Percentiles rank a stretch among this genome's conserved stretches.
Conservation (phyloP, 1,284 basidiomycete genomes). For the Macrocybe sp. region DNA sequence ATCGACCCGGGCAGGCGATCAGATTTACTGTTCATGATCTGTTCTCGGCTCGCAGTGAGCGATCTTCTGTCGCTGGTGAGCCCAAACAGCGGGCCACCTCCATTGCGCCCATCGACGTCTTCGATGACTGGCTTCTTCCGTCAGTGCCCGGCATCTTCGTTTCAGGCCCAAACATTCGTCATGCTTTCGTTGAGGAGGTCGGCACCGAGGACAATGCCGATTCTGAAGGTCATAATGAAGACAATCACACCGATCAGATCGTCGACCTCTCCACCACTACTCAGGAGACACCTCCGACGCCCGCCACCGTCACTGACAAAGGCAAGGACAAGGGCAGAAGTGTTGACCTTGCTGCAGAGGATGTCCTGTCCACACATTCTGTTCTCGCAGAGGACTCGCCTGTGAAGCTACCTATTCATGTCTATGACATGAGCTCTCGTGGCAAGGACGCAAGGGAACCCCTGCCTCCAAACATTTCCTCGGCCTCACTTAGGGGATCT, state of each 20-base stretch:
- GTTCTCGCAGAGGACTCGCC: constrained; percentile 46
- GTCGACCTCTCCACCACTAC: constrained; percentile 7
- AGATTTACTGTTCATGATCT: constrained; percentile 66
- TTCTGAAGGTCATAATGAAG: no score
- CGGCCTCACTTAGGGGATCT: constrained; percentile 6
- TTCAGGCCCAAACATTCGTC: constrained; percentile 32
- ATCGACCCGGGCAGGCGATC: constrained; percentile 28
- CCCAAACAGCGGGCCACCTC: constrained; percentile 52
- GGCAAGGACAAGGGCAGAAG: constrained; percentile 41
- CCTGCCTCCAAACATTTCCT: constrained; percentile 8
- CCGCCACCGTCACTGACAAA: constrained; percentile 33
- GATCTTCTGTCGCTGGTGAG: constrained; percentile 33
- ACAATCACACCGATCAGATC: not conserved
- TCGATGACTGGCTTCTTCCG: constrained; percentile 54
- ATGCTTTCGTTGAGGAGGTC: constrained; percentile 62
- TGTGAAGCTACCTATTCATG: constrained; percentile 58
- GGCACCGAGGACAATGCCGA: constrained; percentile 34
- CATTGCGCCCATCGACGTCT: constrained; percentile 46
- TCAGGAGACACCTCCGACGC: not conserved
- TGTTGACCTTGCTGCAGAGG: constrained; percentile 13
- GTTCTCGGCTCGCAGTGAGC: constrained; percentile 29
- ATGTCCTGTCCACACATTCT: constrained; percentile 40
- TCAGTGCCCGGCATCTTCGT: constrained; percentile 29
- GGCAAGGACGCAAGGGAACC: constrained; percentile 3
- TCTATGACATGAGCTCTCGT: constrained; percentile 35